A percentile compares a stretch with the other conserved stretches of the same genome.
Conservation (phyloP, 768 basidiomycete genomes). For the Lactarius psammicola region DNA sequence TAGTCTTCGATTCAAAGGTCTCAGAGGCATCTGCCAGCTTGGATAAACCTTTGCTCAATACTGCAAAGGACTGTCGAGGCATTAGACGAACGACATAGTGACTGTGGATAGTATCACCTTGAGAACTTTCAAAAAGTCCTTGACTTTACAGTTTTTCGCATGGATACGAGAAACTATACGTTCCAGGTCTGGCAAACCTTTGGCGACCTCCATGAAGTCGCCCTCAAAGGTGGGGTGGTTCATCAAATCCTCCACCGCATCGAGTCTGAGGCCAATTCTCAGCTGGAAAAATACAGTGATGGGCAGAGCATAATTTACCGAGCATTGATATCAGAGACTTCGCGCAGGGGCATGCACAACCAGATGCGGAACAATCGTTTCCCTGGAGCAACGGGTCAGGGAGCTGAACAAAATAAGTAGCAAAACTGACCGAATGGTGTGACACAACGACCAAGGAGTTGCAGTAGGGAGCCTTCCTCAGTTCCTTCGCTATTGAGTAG, state of each 20-base stretch:
- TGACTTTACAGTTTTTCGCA: slow-evolving; percentile 83
- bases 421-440: slow-evolving; percentile 80
- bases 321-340: slow-evolving; percentile 82
- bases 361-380: slow-evolving; percentile 96
- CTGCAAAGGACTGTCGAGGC: slow-evolving; percentile 65
- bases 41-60: slow-evolving; percentile 63
- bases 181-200: slow-evolving; percentile 87
- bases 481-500: slow-evolving; percentile 92
- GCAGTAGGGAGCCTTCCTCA: slow-evolving; percentile 84
- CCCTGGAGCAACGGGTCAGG: slow-evolving; percentile 43
- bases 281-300: not conserved
- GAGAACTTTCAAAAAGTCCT: slow-evolving; percentile 84
- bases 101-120: slow-evolving; percentile 42
- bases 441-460: slow-evolving; percentile 76
- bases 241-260: slow-evolving; percentile 92
- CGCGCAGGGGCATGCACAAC: slow-evolving; percentile 89
- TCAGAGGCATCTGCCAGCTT: slow-evolving; percentile 63
- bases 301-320: slow-evolving; percentile 47
- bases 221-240: slow-evolving; percentile 72
- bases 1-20: slow-evolving; percentile 72
- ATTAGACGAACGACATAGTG: not conserved
- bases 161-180: slow-evolving; percentile 94
- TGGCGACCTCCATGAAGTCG: slow-evolving; percentile 71
- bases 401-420: not conserved
- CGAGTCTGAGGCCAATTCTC: slow-evolving; percentile 55